Percentiles rank a stretch among this genome's conserved stretches.
phyloP scores from a whole-genome alignment of 2,329 filamentous ascomycete genomes.

The Arthroderma uncinatum region DNA sequence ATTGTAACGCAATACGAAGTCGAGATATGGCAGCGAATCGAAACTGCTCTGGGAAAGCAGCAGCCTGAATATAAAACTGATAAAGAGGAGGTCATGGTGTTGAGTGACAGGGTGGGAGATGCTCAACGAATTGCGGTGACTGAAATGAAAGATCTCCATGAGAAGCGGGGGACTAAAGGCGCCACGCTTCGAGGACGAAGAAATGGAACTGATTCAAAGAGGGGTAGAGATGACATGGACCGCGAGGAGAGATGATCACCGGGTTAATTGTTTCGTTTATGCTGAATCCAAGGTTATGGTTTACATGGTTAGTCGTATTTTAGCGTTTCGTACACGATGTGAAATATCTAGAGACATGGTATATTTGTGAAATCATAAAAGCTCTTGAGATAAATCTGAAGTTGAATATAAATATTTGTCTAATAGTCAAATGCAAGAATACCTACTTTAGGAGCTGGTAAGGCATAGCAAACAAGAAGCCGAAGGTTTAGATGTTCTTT shows the following conservation, averaged over 20 bases:
- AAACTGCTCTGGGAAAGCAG: slow-evolving; percentile 69
- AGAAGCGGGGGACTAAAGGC: slow-evolving; percentile 47
- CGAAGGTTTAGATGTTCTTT: background rate
- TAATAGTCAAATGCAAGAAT: background rate
- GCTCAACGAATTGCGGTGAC: slow-evolving; percentile 66
- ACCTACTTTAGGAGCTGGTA: background rate
- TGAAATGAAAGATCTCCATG: slow-evolving; percentile 71
- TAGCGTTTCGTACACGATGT: background rate
- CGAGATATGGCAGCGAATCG: slow-evolving; percentile 69
- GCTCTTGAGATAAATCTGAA: background rate
- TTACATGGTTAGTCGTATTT: background rate
- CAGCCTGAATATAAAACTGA: slow-evolving; percentile 56
- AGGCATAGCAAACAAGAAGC: background rate
- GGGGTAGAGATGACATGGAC: slow-evolving; percentile 58
- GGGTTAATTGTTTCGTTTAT: background rate
- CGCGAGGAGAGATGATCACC: slow-evolving; percentile 54
- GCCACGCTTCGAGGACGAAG: slow-evolving; percentile 42
- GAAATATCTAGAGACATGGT: background rate
- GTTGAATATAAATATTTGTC: background rate
- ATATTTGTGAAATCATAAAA: background rate
- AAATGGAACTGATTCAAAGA: slow-evolving; percentile 40
- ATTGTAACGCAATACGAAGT: slow-evolving; percentile 81
- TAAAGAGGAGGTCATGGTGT: slow-evolving; percentile 75
- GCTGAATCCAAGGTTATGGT: background rate
- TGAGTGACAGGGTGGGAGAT: slow-evolving; percentile 65